Evolutionary conservation across 441 rosid species (phyloP).

Genomic region (Bocquillonia castaneifolia): DNA sequence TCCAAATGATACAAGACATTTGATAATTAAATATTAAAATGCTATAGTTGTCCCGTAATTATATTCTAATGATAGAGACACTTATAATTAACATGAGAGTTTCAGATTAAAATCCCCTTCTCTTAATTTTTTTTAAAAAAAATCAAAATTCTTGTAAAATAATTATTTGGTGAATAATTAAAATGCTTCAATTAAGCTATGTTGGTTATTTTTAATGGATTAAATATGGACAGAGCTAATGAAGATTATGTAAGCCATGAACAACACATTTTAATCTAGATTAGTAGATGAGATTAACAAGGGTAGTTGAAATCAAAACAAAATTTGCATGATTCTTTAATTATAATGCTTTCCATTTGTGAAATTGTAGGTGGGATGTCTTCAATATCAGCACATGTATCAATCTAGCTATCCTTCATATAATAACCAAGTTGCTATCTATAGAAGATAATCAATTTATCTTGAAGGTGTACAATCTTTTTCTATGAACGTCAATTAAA

Average conservation of each 20-base stretch:
- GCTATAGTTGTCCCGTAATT: no score
- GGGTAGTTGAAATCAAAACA: neutral
- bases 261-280: neutral
- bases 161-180: no score
- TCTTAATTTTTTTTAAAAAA: no score
- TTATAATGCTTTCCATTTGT: constrained; percentile 17
- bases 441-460: constrained; percentile 19
- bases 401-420: constrained; percentile 5
- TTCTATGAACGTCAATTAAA: constrained; percentile 21
- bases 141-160: no score
- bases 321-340: constrained; percentile 13
- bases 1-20: no score
- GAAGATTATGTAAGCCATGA: neutral
- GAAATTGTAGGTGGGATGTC: constrained; percentile 34
- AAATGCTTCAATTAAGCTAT: no score
- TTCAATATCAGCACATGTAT: constrained; percentile 26
- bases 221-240: neutral
- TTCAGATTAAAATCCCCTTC: no score
- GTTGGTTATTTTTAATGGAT: no score
- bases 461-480: constrained; percentile 37
- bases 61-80: no score
- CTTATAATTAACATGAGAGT: no score
- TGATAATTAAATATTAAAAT: no score
- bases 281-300: neutral
- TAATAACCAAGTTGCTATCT: constrained; percentile 15